Conservation (phyloP, 306 rosid species). For the Vigna reflexopilosa region DNA sequence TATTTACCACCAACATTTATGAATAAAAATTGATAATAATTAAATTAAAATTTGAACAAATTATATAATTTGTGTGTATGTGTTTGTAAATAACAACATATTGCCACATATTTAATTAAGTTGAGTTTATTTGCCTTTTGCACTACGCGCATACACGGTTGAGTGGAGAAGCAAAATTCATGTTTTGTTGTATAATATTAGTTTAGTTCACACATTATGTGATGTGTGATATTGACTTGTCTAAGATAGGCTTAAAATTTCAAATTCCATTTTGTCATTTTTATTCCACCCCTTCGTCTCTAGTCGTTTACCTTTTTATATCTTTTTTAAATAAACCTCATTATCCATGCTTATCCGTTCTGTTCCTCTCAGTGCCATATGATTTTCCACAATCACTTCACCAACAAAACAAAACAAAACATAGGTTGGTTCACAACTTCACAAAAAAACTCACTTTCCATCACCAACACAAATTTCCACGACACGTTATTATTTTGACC, state of each 20-base stretch:
- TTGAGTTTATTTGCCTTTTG: too few relatives aligned
- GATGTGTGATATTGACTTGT: background rate
- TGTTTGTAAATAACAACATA: too few relatives aligned
- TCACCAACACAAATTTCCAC: background rate
- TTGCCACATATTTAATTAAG: too few relatives aligned
- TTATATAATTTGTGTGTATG: too few relatives aligned
- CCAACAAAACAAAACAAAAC: background rate
- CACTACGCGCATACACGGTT: too few relatives aligned
- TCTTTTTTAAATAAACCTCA: background rate
- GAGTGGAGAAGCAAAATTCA: background rate
- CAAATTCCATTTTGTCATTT: conserved; percentile 12
- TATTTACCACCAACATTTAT: too few relatives aligned
- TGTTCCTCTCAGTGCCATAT: background rate
- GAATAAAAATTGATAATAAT: too few relatives aligned
- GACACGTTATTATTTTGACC: background rate
- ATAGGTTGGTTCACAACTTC: background rate
- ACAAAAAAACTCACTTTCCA: background rate
- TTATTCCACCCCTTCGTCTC: background rate
- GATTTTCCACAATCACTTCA: background rate
- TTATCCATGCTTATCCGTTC: background rate
- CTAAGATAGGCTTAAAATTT: background rate
- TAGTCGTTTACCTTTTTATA: background rate
- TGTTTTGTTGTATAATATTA: background rate
- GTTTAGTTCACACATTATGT: too few relatives aligned
- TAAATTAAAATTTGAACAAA: too few relatives aligned